Percentiles rank a stretch among this genome's conserved stretches.
Evolutionary conservation across 106 monocot genomes (phyloP).

Genomic region (Vanilla planifolia): DNA sequence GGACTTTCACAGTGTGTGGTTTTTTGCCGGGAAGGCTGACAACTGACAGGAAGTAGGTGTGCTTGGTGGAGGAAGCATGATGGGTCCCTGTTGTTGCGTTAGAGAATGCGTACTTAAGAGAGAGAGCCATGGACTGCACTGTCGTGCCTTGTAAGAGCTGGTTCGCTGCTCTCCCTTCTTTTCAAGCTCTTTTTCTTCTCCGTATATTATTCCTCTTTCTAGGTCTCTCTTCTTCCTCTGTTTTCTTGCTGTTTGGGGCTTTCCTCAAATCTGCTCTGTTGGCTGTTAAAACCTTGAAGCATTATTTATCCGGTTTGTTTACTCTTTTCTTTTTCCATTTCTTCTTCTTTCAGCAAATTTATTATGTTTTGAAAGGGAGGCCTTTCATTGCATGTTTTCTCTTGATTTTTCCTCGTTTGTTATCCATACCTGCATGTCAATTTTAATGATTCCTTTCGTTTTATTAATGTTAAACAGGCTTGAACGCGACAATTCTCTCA

Average conservation of each 20-base stretch:
- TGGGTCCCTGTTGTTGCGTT: conserved; percentile 7
- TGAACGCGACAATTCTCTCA: not conserved
- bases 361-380: too few relatives aligned
- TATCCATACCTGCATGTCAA: not conserved
- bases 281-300: too few relatives aligned
- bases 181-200: not conserved
- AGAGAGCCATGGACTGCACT: not conserved
- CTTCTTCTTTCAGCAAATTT: too few relatives aligned
- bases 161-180: not conserved
- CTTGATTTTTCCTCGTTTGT: conserved; percentile 3
- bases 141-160: conserved; percentile 8
- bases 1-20: not conserved
- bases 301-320: too few relatives aligned
- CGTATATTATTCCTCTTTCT: not conserved
- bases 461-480: too few relatives aligned
- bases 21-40: conserved; percentile 3
- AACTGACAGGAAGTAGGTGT: conserved; percentile 5
- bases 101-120: conserved; percentile 10
- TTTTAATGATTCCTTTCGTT: too few relatives aligned
- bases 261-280: too few relatives aligned
- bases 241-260: not conserved
- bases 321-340: not conserved
- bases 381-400: not conserved
- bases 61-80: not conserved
- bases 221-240: not conserved